A percentile compares a stretch with the other conserved stretches of the same genome.
Evolutionary conservation across 495 filamentous ascomycete genomes (phyloP).

Genomic region (Monascus purpureus): DNA sequence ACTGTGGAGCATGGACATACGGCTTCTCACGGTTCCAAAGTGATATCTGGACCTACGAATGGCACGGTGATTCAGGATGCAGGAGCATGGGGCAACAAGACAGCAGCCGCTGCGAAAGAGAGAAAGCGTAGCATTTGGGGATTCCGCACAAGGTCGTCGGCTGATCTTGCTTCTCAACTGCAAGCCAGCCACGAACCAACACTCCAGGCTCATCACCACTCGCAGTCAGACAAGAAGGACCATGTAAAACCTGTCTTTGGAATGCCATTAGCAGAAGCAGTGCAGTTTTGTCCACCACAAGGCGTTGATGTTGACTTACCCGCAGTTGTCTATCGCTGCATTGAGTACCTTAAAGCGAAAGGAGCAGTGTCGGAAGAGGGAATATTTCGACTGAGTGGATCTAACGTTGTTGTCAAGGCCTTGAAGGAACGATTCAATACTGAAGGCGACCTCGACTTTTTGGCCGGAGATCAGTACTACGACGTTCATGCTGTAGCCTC

Average conservation of each 20-base stretch:
- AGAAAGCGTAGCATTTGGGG: conserved; percentile 93
- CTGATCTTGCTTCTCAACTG: conserved; percentile 37
- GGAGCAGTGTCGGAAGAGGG: conserved; percentile 79
- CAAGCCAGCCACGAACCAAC: conserved; percentile 23
- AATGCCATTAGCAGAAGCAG: conserved; percentile 72
- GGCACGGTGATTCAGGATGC: conserved; percentile 73
- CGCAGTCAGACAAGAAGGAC: conserved; percentile 35
- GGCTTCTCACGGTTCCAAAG: conserved; percentile 32
- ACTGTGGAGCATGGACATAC: conserved; percentile 9
- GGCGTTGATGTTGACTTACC: conserved; percentile 63
- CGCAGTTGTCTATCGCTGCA: conserved; percentile 92
- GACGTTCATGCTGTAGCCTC: conserved; percentile 95
- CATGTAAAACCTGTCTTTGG: conserved; percentile 70
- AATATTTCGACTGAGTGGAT: conserved; percentile 91
- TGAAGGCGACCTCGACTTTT: conserved; percentile 84
- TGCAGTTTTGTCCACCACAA: conserved; percentile 58
- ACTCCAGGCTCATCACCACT: conserved; percentile 22
- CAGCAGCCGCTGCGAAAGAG: conserved; percentile 47
- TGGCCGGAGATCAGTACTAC: conserved; percentile 72
- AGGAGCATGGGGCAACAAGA: conserved; percentile 76
- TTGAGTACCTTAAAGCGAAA: conserved; percentile 82
- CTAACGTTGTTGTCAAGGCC: conserved; percentile 83
- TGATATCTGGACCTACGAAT: conserved; percentile 81
- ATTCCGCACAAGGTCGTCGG: conserved; percentile 57
- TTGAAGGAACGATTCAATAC: conserved; percentile 84